Conservation (phyloP, 768 basidiomycete species). For the Gautieria morchelliformis region DNA sequence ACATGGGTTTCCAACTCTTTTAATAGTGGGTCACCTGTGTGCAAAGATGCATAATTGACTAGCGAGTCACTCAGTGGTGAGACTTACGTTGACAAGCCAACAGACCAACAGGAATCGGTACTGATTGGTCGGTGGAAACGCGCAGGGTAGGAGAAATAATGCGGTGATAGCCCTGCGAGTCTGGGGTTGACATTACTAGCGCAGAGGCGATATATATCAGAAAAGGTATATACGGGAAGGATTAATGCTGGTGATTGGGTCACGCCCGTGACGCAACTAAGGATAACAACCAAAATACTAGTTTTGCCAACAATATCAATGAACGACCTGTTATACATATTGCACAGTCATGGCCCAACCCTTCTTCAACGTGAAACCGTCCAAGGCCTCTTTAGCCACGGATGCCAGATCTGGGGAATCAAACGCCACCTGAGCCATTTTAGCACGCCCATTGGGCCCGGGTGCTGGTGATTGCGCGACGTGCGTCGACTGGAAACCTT, state of each 20-base stretch:
- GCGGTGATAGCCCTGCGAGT: constrained; percentile 54
- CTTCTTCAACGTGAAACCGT: constrained; percentile 82
- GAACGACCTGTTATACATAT: constrained; percentile 36
- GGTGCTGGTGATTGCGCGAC: constrained; percentile 63
- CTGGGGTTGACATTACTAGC: constrained; percentile 32
- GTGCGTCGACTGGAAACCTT: constrained; percentile 67
- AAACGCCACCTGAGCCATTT: constrained; percentile 75
- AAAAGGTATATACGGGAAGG: background rate
- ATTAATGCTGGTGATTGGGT: background rate
- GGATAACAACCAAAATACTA: background rate
- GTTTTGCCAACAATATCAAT: too few species aligned
- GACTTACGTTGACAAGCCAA: constrained; percentile 67
- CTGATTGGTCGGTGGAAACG: constrained; percentile 40
- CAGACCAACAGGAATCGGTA: constrained; percentile 62
- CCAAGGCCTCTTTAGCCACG: constrained; percentile 70
- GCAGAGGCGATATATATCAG: constrained; percentile 15
- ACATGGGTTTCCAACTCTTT: constrained; percentile 48
- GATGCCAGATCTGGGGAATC: constrained; percentile 66
- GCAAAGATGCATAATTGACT: background rate
- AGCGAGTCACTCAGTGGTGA: background rate
- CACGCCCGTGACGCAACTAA: background rate
- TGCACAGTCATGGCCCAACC: constrained; percentile 76
- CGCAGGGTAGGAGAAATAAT: constrained; percentile 49
- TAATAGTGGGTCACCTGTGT: constrained; percentile 60
- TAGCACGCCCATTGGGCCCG: constrained; percentile 54